Evolutionary conservation across 768 basidiomycete genomes (phyloP).

Genomic region (Tremella yokohamensis): DNA sequence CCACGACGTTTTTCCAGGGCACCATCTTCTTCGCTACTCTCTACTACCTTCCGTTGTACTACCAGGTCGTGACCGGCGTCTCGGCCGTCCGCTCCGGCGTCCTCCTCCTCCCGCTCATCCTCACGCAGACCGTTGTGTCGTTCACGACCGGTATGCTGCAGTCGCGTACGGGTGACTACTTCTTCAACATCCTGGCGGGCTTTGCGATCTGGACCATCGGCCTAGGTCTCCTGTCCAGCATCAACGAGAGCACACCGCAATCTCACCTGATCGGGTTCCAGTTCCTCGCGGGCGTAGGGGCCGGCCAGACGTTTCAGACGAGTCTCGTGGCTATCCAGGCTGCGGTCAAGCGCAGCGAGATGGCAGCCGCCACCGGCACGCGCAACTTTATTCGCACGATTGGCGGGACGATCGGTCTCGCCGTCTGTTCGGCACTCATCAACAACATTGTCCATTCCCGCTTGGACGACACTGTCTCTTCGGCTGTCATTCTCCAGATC

Average conservation of each 20-base stretch:
- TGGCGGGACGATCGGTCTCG: conserved; percentile 67
- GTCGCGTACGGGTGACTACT: conserved; percentile 64
- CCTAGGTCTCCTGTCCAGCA: conserved; percentile 66
- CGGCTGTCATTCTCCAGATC: conserved; percentile 19
- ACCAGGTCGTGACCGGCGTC: conserved; percentile 68
- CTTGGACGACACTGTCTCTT: conserved; percentile 6
- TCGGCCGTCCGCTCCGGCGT: conserved; percentile 64
- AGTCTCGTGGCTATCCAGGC: conserved; percentile 62
- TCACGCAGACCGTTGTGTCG: conserved; percentile 60
- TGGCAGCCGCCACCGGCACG: conserved; percentile 66
- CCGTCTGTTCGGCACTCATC: conserved; percentile 48
- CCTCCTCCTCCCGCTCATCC: conserved; percentile 66
- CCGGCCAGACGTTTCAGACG: conserved; percentile 56
- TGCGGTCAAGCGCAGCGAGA: conserved; percentile 65
- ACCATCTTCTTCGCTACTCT: conserved; percentile 52
- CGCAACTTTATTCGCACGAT: conserved; percentile 61
- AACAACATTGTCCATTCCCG: conserved; percentile 30
- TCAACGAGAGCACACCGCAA: conserved; percentile 56
- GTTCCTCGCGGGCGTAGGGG: conserved; percentile 61
- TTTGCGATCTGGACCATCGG: conserved; percentile 69
- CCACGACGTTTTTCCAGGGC: conserved; percentile 66
- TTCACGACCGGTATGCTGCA: conserved; percentile 60
- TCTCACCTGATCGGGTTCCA: conserved; percentile 62
- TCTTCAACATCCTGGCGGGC: conserved; percentile 61
- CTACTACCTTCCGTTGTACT: conserved; percentile 71